Evolutionary conservation across 2,329 filamentous ascomycete genomes (phyloP).

Genomic region (Pseudopithomyces maydicus): DNA sequence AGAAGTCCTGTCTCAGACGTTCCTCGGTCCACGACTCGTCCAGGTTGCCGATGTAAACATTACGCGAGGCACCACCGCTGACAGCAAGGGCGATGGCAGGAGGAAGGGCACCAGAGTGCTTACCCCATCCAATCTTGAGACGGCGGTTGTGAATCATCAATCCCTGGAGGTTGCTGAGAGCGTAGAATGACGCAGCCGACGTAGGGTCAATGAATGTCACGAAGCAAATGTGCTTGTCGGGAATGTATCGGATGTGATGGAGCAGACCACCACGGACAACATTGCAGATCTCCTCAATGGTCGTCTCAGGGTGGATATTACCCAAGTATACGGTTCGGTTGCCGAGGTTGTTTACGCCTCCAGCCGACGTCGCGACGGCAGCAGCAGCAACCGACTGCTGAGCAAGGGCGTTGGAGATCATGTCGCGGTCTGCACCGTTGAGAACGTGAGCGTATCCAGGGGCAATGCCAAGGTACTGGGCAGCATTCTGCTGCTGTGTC

Average conservation of each 20-base stretch:
- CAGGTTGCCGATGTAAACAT: constrained; percentile 97
- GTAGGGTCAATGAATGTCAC: constrained; percentile 99
- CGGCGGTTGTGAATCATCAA: constrained; percentile 99
- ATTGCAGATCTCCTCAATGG: constrained; percentile 99
- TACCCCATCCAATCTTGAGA: constrained; percentile 98
- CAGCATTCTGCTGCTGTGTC: constrained; percentile 98
- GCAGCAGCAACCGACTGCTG: constrained; percentile 98
- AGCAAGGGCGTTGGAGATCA: constrained; percentile 94
- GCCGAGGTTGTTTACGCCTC: constrained; percentile 94
- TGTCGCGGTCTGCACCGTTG: constrained; percentile 91
- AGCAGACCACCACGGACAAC: constrained; percentile 93
- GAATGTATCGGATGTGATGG: constrained; percentile 98
- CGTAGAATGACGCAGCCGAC: constrained; percentile 96
- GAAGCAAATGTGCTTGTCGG: constrained; percentile 99
- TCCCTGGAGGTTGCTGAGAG: constrained; percentile 94
- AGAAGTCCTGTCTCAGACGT: constrained; percentile 92
- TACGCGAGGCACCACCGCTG: constrained; percentile 94
- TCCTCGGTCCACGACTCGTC: constrained; percentile 98
- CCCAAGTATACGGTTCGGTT: constrained; percentile 98
- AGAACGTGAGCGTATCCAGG: constrained; percentile 96
- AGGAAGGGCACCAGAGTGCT: constrained; percentile 95
- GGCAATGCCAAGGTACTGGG: constrained; percentile 95
- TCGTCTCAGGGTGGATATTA: constrained; percentile 98
- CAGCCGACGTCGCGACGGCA: constrained; percentile 93
- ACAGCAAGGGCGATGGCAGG: constrained; percentile 95